A percentile compares a stretch with the other conserved stretches of the same genome.
These are phyloP conservation scores for Yamadazyma membranifaciens DNA, from an alignment of 1,139 yeast genomes.

Conservation along the genomic window DNA sequence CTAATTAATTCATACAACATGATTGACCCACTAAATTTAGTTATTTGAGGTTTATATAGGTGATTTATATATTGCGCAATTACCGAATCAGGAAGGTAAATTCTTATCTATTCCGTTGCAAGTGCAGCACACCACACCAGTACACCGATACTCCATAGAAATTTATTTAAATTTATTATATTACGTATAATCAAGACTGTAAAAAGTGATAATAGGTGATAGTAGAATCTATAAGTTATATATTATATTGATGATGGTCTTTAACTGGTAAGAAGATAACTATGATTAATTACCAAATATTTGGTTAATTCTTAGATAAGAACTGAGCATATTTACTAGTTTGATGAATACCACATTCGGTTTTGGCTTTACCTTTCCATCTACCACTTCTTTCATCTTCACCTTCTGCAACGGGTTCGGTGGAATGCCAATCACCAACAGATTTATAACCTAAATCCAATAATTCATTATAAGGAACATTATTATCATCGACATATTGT, in stretches of 20 bases:
- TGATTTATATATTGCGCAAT: not conserved
- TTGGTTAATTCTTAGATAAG: constrained; percentile 18
- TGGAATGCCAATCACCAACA: constrained; percentile 95
- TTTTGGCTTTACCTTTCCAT: constrained; percentile 91
- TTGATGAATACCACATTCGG: constrained; percentile 95
- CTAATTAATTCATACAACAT: constrained; percentile 6
- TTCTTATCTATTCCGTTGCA: constrained; percentile 9
- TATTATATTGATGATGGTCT: too few species aligned
- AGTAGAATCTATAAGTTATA: constrained; percentile 4
- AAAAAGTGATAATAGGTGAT: too few species aligned
- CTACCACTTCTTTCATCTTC: constrained; percentile 96
- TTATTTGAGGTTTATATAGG: not conserved
- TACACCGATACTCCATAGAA: not conserved
- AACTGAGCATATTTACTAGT: constrained; percentile 69
- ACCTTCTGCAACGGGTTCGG: constrained; percentile 83
- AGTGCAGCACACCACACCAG: not conserved
- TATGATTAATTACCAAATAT: too few species aligned
- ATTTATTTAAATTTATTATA: not conserved
- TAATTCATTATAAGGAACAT: constrained; percentile 83
- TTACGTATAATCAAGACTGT: too few species aligned
- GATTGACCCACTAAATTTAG: not conserved
- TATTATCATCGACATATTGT: constrained; percentile 60
- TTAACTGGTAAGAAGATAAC: too few species aligned
- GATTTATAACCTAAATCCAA: constrained; percentile 87
- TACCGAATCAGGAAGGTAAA: not conserved